phyloP scores from a whole-genome alignment of 306 rosid species.

The Glycine tomentella region DNA sequence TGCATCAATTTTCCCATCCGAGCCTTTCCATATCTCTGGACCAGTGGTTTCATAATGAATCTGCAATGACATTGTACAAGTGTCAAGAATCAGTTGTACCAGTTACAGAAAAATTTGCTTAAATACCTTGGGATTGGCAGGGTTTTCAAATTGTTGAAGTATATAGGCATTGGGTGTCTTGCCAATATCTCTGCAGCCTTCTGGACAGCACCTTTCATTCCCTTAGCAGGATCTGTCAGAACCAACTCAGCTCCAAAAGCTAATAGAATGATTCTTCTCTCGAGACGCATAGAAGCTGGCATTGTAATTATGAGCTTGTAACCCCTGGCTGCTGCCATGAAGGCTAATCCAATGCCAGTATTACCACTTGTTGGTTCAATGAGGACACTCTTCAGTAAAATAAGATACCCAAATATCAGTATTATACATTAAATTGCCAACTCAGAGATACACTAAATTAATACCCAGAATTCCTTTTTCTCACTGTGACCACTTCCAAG shows the following conservation, averaged over 20 bases:
- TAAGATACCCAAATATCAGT: constrained; percentile 14
- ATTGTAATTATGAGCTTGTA: constrained; percentile 78
- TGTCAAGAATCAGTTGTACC: constrained; percentile 22
- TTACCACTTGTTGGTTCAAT: constrained; percentile 85
- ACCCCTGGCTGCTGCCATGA: constrained; percentile 82
- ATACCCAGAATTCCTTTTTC: constrained; percentile 1
- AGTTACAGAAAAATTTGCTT: constrained; percentile 25
- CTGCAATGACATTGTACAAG: constrained; percentile 49
- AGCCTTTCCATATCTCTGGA: constrained; percentile 87
- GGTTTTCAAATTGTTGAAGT: constrained; percentile 84
- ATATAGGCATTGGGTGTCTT: constrained; percentile 79
- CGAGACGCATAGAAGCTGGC: constrained; percentile 92
- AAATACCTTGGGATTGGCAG: constrained; percentile 87
- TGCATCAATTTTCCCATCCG: constrained; percentile 72
- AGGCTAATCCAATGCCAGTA: constrained; percentile 84
- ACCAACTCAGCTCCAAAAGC: constrained; percentile 87
- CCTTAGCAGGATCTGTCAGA: constrained; percentile 78
- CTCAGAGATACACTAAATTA: constrained; percentile 38
- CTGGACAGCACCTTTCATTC: constrained; percentile 87
- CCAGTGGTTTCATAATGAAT: constrained; percentile 88
- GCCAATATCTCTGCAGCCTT: constrained; percentile 86
- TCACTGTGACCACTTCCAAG: constrained; percentile 21
- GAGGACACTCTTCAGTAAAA: constrained; percentile 69
- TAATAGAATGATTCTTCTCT: constrained; percentile 75
- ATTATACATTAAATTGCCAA: constrained; percentile 29